These are phyloP conservation scores for Dactylellina leptospora DNA, from an alignment of 2,329 filamentous ascomycete species.

Conservation along the genomic window DNA sequence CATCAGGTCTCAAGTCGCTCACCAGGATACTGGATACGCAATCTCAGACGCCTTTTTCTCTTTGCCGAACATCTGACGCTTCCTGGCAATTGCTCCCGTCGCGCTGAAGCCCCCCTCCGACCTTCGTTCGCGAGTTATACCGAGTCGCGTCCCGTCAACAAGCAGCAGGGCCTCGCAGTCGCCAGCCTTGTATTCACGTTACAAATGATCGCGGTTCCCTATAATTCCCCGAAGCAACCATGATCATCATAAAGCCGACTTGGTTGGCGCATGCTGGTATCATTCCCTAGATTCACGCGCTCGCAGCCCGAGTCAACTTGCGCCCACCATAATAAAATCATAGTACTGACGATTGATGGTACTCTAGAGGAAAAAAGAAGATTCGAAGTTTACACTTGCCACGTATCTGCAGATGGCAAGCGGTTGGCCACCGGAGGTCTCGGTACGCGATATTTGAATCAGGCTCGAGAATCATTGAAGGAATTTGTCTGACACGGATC, in stretches of 20 bases:
- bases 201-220: constrained; percentile 44
- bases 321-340: no score
- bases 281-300: constrained; percentile 12
- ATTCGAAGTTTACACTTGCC: constrained; percentile 97
- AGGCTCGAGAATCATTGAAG: constrained; percentile 2
- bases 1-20: background rate
- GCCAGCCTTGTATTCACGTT: constrained; percentile 10
- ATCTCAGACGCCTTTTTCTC: no score
- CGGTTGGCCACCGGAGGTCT: constrained; percentile 92
- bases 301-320: no score
- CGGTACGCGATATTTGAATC: constrained; percentile 66
- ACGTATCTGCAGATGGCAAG: constrained; percentile 92
- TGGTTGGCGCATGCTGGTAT: constrained; percentile 93
- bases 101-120: background rate
- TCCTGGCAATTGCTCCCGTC: background rate
- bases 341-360: constrained; percentile 53
- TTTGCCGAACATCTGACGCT: no score
- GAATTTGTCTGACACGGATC: constrained; percentile 46
- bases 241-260: constrained; percentile 90
- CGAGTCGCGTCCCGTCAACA: constrained; percentile 25
- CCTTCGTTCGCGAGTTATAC: background rate
- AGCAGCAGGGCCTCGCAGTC: background rate
- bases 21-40: no score
- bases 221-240: constrained; percentile 59
- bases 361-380: constrained; percentile 88